Base-by-base conservation (phyloP, 225 moss, liverwort and hornwort species). In the Rhytidiadelphus loreus region DNA sequence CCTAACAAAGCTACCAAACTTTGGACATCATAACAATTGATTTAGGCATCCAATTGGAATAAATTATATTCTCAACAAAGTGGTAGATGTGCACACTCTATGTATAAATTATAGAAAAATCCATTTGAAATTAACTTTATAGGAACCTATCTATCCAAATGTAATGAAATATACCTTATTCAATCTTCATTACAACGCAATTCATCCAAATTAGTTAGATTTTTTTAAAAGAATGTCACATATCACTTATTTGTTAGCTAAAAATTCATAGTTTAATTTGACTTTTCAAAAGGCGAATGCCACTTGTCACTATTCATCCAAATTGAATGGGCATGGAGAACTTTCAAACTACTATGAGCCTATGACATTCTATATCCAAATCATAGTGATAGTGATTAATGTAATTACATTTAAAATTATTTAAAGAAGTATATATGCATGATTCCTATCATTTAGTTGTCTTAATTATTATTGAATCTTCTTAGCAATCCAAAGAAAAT, bases 271-370 rank as follows among this genome's bases (percentile, higher is more conserved):
- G 10, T 37, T 18, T 37, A 11, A 37, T 66, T 37, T 33, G 63
- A 35, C 20, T 59, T 58, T 60, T 53, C 4, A 24, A 60, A 60
- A 60, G 28, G 8, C 12, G 9, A 46, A 46, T 46, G 46, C 7
- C 46, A 46, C 9, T 46, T n/a, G n/a, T n/a, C n/a, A n/a, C n/a
- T n/a, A n/a, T n/a, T n/a, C n/a, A 72, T 72, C 16, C 3, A 44
- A 15, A 44, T 16, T 44, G 16, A 72, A 43, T 28, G 5, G 16
- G 8, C 28, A 72, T 28, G 2, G 2, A 72, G 44, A 44, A 9
- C 0, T 72, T 72, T 28, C 5, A 3, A 28, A 29, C 10, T 16
- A 44, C 16, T 16, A 8, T 0, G 0, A 70, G 0, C 9, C 4
- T 72, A 44, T 9, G 8, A 72, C 28, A 16, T 44, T 72, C 72